phyloP scores from a whole-genome alignment of 768 basidiomycete genomes.

The Lactifluus subvellereus region DNA sequence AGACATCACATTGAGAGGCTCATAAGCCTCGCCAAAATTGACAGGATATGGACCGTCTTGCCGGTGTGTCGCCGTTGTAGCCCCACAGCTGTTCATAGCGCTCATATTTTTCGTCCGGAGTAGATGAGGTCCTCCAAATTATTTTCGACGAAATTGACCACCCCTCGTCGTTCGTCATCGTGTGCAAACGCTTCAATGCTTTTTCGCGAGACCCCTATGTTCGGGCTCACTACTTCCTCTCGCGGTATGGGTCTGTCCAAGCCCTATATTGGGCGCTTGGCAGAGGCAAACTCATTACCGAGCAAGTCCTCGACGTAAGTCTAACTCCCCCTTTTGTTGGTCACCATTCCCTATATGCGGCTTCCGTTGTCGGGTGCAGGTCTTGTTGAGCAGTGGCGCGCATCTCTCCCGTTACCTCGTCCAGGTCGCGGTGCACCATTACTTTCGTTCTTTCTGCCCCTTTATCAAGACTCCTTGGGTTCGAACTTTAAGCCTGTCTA shows the following conservation, averaged over 20 bases:
- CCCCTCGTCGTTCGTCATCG: constrained; percentile 52
- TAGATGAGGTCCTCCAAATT: constrained; percentile 64
- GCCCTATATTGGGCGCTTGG: constrained; percentile 74
- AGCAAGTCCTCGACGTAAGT: constrained; percentile 22
- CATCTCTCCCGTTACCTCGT: constrained; percentile 74
- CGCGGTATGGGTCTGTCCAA: constrained; percentile 62
- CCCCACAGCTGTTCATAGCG: constrained; percentile 8
- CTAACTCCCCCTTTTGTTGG: constrained; percentile 10
- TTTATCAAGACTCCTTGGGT: constrained; percentile 77
- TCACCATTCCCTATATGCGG: constrained; percentile 4
- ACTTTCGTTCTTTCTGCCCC: constrained; percentile 63
- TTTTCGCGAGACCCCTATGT: constrained; percentile 72
- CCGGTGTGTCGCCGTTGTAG: constrained; percentile 22
- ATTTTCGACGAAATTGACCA: constrained; percentile 68
- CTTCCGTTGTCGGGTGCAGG: constrained; percentile 37
- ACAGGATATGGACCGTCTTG: constrained; percentile 24
- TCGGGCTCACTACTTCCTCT: constrained; percentile 71
- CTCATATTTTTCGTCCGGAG: constrained; percentile 2
- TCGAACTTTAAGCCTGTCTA: constrained; percentile 51
- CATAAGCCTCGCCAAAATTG: not conserved
- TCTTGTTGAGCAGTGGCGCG: constrained; percentile 67
- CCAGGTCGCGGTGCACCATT: constrained; percentile 74
- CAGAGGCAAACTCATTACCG: constrained; percentile 42
- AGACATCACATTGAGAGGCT: constrained; percentile 2
- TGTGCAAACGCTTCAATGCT: constrained; percentile 51